phyloP scores from a whole-genome alignment of 257 asterid species.

The Solanum sejunctum region DNA sequence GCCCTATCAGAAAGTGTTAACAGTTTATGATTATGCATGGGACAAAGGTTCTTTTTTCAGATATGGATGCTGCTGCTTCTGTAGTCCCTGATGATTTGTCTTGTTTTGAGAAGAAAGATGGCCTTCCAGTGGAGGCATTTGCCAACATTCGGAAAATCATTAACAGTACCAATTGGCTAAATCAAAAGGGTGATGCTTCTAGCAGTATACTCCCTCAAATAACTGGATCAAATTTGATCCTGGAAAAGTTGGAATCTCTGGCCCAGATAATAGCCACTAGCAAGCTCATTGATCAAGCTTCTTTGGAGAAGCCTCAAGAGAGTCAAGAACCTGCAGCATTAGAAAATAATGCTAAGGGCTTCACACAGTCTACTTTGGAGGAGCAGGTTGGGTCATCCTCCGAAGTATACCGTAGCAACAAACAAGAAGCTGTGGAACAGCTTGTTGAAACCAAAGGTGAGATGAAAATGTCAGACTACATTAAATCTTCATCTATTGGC shows the following conservation, averaged over 20 bases:
- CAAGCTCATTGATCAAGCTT: not conserved
- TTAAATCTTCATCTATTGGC: conserved; percentile 12
- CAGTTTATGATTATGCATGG: not conserved
- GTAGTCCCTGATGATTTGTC: conserved; percentile 14
- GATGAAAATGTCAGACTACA: not conserved
- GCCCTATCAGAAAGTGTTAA: not conserved
- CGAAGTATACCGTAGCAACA: conserved; percentile 12
- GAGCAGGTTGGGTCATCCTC: conserved; percentile 15
- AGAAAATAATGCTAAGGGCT: conserved; percentile 19
- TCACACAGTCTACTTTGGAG: conserved; percentile 12
- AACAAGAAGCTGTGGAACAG: conserved; percentile 5
- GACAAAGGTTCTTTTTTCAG: conserved; percentile 47
- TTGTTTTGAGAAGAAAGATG: conserved; percentile 13
- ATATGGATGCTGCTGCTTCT: conserved; percentile 39
- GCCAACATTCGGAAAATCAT: conserved; percentile 26
- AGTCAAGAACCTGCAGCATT: conserved; percentile 17
- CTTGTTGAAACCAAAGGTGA: not conserved
- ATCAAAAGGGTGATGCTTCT: conserved; percentile 20
- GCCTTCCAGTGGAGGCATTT: conserved; percentile 35
- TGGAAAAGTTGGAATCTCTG: conserved; percentile 15
- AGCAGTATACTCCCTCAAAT: conserved; percentile 13
- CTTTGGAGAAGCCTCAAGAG: conserved; percentile 25
- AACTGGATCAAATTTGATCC: conserved; percentile 17
- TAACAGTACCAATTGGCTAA: conserved; percentile 22
- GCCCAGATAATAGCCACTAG: not conserved